Base-by-base conservation (phyloP, 1,139 yeast genomes). In the Saccharomycopsis hybrid region DNA sequence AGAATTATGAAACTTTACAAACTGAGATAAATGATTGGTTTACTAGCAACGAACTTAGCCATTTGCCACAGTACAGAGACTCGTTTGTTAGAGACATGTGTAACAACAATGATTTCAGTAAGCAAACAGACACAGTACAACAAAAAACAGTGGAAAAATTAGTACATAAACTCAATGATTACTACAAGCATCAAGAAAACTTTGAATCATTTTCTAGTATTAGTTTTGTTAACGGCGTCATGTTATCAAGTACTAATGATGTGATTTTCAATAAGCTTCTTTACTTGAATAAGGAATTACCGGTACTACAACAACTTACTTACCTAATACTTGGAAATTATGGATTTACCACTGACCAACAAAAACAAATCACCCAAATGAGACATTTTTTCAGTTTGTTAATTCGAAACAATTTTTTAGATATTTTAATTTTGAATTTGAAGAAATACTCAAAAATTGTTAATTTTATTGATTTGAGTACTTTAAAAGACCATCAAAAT, bases 11-110 rank as follows among this genome's bases (percentile, higher is more conserved):
- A 29, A 25, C 62, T 0, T 64, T 82, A 30, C 62, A 62, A 9
- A 63, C 65, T 4, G 88, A 82, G 56, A 55, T 83, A 25, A 69
- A 72, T 41, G 83, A 81, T 47, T 84, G 94, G 94, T 84, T 84
- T 58, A 69, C 77, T 4, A 60, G 61, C 41, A 64, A 70, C 44
- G 92, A 84, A 60, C 69, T 77, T 48, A 51, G 49, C 3, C 59
- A 60, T n/a, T 43, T 70, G 39, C 30, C 37, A 18, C 5, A 11
- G 8, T 52, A 52, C 33, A 25, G 39, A 27, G 54, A 47, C 5
- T n/a, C 29, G 32, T 52, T 47, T 31, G 24, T 38, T 13, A 44
- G 52, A 41, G n/a, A n/a, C n/a, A n/a, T n/a, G n/a, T n/a, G n/a
- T n/a, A n/a, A n/a, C n/a, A n/a, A n/a, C n/a, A n/a, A n/a, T n/a